Evolutionary conservation across 1,284 basidiomycete species (phyloP).

Genomic region (Kalmanozyma brasiliensis): DNA sequence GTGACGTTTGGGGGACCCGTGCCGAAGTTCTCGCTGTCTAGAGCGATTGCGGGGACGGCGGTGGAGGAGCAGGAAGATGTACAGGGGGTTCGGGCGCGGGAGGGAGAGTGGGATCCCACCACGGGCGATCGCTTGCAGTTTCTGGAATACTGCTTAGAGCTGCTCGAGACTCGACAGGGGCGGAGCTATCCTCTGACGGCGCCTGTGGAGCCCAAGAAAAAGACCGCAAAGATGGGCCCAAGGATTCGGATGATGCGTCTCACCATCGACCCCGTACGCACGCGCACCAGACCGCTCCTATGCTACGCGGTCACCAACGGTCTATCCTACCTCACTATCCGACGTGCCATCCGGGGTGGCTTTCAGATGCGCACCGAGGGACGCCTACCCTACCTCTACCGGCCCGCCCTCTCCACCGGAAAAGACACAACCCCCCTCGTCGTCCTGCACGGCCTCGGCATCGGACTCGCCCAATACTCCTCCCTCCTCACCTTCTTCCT

Average conservation of each 20-base stretch:
- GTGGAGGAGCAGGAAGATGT: slow-evolving; percentile 44
- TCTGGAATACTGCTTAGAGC: slow-evolving; percentile 52
- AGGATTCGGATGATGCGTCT: slow-evolving; percentile 59
- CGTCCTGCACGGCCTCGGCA: slow-evolving; percentile 62
- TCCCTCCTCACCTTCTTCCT: slow-evolving; percentile 42
- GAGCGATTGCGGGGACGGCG: background rate
- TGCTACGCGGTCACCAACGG: slow-evolving; percentile 38
- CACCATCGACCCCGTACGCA: slow-evolving; percentile 64
- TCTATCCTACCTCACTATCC: slow-evolving; percentile 36
- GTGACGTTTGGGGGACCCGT: slow-evolving; percentile 16
- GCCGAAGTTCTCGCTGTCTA: slow-evolving; percentile 4
- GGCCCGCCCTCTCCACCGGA: slow-evolving; percentile 23
- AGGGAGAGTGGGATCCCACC: slow-evolving; percentile 50
- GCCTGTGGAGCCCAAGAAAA: slow-evolving; percentile 9
- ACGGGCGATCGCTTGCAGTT: slow-evolving; percentile 50
- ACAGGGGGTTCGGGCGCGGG: slow-evolving; percentile 14
- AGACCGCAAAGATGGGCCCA: slow-evolving; percentile 8
- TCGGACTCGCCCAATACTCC: slow-evolving; percentile 56
- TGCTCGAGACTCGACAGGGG: slow-evolving; percentile 63
- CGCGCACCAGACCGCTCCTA: slow-evolving; percentile 41
- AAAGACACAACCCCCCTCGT: slow-evolving; percentile 42
- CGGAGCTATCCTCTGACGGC: slow-evolving; percentile 42
- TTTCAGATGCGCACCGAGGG: slow-evolving; percentile 40
- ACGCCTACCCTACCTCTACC: slow-evolving; percentile 57
- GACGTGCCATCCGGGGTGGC: slow-evolving; percentile 32